A percentile compares a stretch with the other conserved stretches of the same genome.
phyloP scores from a whole-genome alignment of 2,329 filamentous ascomycete species.

The Diaporthe sp. region DNA sequence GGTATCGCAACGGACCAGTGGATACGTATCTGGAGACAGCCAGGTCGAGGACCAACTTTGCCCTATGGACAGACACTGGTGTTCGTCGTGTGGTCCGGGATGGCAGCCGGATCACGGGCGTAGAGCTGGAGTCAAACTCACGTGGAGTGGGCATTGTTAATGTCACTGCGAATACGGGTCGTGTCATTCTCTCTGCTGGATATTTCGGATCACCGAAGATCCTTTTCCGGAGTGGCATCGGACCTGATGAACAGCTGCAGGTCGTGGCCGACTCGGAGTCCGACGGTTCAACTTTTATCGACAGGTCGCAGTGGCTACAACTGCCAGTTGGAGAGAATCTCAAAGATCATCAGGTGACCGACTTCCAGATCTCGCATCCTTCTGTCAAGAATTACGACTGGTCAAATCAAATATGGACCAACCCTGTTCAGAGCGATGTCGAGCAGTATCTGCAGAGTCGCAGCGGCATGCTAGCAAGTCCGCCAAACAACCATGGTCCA shows the following conservation, averaged over 20 bases:
- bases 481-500: slow-evolving; percentile 7
- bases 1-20: slow-evolving; percentile 74
- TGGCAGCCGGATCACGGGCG: slow-evolving; percentile 69
- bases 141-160: slow-evolving; percentile 66
- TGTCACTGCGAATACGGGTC: slow-evolving; percentile 66
- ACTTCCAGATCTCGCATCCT: slow-evolving; percentile 14
- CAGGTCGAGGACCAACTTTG: slow-evolving; percentile 69
- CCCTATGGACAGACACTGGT: slow-evolving; percentile 70
- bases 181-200: slow-evolving; percentile 72
- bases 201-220: slow-evolving; percentile 73
- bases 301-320: slow-evolving; percentile 58
- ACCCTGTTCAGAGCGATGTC: slow-evolving; percentile 7
- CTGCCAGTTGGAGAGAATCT: slow-evolving; percentile 64
- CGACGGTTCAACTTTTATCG: slow-evolving; percentile 61
- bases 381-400: slow-evolving; percentile 19
- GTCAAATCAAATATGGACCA: slow-evolving; percentile 2
- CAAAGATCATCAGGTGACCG: slow-evolving; percentile 52
- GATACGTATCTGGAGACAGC: slow-evolving; percentile 75
- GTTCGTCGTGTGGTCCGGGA: slow-evolving; percentile 72
- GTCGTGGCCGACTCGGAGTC: slow-evolving; percentile 54
- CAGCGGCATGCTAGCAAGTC: slow-evolving; percentile 5
- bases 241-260: slow-evolving; percentile 64
- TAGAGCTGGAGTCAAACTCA: slow-evolving; percentile 66
- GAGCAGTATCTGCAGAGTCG: neutral
- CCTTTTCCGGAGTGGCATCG: slow-evolving; percentile 73